These are phyloP conservation scores for Cryptosporidium canis DNA, from an alignment of 169 alveolate genomes.

Conservation along the genomic window DNA sequence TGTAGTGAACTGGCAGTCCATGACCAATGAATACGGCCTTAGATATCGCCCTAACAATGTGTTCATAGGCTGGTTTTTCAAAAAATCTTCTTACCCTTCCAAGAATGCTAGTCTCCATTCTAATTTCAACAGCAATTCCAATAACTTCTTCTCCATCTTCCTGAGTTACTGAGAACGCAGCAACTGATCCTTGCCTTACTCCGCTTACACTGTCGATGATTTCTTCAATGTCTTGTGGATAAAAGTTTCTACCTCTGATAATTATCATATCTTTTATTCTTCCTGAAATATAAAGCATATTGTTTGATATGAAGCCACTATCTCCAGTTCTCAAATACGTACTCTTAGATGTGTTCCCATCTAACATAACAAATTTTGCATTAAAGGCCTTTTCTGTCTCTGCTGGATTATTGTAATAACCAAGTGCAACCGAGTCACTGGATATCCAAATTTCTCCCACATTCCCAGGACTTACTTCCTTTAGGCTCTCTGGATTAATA, in stretches of 20 bases:
- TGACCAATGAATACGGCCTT: constrained; percentile 72
- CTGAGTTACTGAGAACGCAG: constrained; percentile 78
- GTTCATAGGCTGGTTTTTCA: constrained; percentile 77
- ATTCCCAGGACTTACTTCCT: constrained; percentile 74
- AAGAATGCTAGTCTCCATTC: constrained; percentile 75
- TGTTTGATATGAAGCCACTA: constrained; percentile 77
- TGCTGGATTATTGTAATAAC: constrained; percentile 76
- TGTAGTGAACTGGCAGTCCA: constrained; percentile 77
- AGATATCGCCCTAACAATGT: constrained; percentile 73
- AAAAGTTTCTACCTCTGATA: constrained; percentile 80
- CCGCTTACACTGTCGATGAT: constrained; percentile 74
- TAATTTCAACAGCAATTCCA: constrained; percentile 80
- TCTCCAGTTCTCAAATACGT: constrained; percentile 80
- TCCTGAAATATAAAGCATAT: constrained; percentile 79
- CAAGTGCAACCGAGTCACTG: constrained; percentile 77
- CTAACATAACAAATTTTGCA: neutral
- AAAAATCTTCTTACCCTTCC: constrained; percentile 74
- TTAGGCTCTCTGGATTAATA: constrained; percentile 77
- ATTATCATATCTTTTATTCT: constrained; percentile 80
- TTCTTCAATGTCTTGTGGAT: constrained; percentile 82
- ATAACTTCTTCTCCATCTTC: constrained; percentile 76
- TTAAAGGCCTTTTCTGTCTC: constrained; percentile 75
- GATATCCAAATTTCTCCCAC: constrained; percentile 79
- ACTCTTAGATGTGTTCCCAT: constrained; percentile 75
- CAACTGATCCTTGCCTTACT: constrained; percentile 78